Percentiles rank a stretch among this genome's conserved stretches.
These are phyloP conservation scores for Xylaria sp. DNA, from an alignment of 2,329 filamentous ascomycete species.

Conservation along the genomic window DNA sequence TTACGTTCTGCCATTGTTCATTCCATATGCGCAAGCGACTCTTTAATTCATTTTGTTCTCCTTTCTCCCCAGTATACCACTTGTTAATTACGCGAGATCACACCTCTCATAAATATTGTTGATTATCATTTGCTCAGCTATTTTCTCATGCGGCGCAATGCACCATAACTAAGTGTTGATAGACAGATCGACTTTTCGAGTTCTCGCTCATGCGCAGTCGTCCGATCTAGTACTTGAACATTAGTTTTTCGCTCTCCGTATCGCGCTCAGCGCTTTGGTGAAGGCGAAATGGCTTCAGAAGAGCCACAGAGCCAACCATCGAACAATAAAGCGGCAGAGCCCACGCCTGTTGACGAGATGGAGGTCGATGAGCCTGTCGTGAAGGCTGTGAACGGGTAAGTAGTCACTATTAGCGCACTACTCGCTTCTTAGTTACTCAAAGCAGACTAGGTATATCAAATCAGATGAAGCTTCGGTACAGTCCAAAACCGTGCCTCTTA, in stretches of 20 bases:
- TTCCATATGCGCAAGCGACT: neutral
- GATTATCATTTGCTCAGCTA: neutral
- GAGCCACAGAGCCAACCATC: constrained; percentile 43
- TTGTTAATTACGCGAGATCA: neutral
- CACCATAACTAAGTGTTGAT: neutral
- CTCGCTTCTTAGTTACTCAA: constrained; percentile 9
- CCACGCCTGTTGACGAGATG: constrained; percentile 53
- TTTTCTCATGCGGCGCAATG: neutral
- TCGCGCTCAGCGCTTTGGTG: constrained; percentile 32
- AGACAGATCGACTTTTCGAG: constrained; percentile 10
- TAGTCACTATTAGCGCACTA: constrained; percentile 41
- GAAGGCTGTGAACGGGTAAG: constrained; percentile 66
- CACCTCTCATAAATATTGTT: neutral
- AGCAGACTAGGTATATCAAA: constrained; percentile 37
- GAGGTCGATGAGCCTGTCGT: constrained; percentile 58
- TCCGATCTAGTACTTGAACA: constrained; percentile 11
- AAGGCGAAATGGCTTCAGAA: constrained; percentile 50
- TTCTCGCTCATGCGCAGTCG: constrained; percentile 27
- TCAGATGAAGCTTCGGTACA: constrained; percentile 36
- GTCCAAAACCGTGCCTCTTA: constrained; percentile 34
- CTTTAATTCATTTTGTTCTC: neutral
- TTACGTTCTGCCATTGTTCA: neutral
- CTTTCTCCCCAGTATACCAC: neutral
- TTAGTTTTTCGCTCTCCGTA: constrained; percentile 17
- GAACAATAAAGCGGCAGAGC: constrained; percentile 39